phyloP scores from a whole-genome alignment of 1,284 basidiomycete genomes.

The Microbotryum intermedium region DNA sequence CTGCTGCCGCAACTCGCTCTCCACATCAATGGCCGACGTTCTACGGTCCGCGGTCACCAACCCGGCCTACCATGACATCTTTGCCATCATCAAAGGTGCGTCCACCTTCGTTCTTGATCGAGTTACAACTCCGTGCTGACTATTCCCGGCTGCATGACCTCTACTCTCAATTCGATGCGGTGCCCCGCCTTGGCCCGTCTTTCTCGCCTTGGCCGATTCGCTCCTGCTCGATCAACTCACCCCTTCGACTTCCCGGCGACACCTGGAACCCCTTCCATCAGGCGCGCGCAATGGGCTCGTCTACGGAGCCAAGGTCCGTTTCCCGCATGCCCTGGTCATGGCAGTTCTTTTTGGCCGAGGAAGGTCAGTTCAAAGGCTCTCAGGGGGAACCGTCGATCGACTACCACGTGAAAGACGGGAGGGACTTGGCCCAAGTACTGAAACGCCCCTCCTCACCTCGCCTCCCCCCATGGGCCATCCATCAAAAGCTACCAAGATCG shows the following conservation, averaged over 20 bases:
- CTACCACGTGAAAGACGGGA: background rate
- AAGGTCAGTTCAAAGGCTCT: constrained; percentile 6
- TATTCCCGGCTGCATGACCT: background rate
- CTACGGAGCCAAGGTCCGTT: constrained; percentile 61
- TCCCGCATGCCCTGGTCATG: constrained; percentile 99
- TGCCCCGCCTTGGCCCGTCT: background rate
- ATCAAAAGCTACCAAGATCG: constrained; percentile 59
- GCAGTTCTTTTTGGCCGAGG: constrained; percentile 66
- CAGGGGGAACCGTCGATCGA: background rate
- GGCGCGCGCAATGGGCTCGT: constrained; percentile 87
- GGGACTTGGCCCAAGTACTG: background rate
- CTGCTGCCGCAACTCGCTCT: too few species aligned
- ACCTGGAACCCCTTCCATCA: constrained; percentile 8
- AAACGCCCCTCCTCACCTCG: background rate
- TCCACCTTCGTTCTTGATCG: constrained; percentile 1
- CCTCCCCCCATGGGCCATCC: background rate
- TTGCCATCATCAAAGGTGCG: constrained; percentile 74
- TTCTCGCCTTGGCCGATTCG: background rate
- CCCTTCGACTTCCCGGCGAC: background rate
- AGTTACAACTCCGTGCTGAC: background rate
- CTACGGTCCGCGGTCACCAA: constrained; percentile 28
- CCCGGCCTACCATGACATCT: constrained; percentile 77
- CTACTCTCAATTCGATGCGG: background rate
- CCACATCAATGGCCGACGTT: too few species aligned
- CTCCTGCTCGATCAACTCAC: too few species aligned